Base-by-base conservation (phyloP, 2,329 filamentous ascomycete species). In the Neoarthrinium moseri region DNA sequence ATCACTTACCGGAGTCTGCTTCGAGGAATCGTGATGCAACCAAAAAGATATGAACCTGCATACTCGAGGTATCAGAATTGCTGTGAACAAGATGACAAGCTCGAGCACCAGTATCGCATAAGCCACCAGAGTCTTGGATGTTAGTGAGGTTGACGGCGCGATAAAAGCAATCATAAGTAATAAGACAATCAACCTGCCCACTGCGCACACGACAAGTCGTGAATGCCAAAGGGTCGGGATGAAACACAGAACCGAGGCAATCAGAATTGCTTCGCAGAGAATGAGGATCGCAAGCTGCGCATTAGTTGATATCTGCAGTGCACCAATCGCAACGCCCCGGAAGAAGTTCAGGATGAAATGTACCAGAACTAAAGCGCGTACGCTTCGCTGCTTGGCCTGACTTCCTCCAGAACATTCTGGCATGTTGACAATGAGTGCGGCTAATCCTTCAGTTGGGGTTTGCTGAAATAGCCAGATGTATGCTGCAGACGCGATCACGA, bases 321-420 rank as follows among this genome's bases (percentile, higher is more conserved):
- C 49, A 11, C 51, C 51, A 13, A 53, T 50, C 7, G 45, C 27
- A 3, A 43, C 45, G 36, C 49, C 51, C 13, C 49, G 49, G 17
- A 51, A 47, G 27, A 51, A 50, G 4, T 35, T 32, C 7, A 51
- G 20, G 18, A 46, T 22, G 26, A 54, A 54, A 15, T 51, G 49
- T 15, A 42, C 32, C 10, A 51, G 36, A 13, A 51, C 45, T 15
- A 51, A 51, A 6, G 36, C 24, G 37, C 27, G 51, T 43, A 27
- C 55, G 48, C 13, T 49, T 48, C 18, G 30, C 23, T 8, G 35
- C 22, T 24, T 21, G 41, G 30, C 13, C 22, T 34, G 23, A 8
- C 30, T 22, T 12, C 18, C 20, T 11, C 32, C 21, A 38, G 23
- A n/a, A 22, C 26, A 45, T 30, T 40, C 13, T 7, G 45, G 17